Evolutionary conservation across 495 filamentous ascomycete genomes (phyloP).

Genomic region (Letharia lupina): DNA sequence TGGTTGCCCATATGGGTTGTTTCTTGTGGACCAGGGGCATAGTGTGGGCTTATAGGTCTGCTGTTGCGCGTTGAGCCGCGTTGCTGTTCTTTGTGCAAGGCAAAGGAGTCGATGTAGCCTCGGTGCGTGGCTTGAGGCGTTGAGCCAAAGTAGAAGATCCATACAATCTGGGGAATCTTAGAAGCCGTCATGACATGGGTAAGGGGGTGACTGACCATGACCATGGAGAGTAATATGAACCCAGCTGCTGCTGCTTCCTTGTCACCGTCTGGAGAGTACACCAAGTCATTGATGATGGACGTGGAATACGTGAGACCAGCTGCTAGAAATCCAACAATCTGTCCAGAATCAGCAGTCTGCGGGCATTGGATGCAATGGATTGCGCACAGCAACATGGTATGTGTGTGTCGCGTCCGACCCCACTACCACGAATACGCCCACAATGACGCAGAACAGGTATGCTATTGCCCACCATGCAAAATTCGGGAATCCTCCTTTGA

Average conservation of each 20-base stretch:
- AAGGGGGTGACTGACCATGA: conserved; percentile 51
- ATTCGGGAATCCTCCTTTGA: conserved; percentile 56
- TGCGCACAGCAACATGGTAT: conserved; percentile 77
- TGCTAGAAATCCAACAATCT: conserved; percentile 78
- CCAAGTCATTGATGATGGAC: conserved; percentile 69
- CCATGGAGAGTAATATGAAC: conserved; percentile 92
- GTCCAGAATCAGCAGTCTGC: conserved; percentile 27
- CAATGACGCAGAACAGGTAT: conserved; percentile 74
- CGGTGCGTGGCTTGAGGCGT: conserved; percentile 80
- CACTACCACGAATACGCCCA: conserved; percentile 70
- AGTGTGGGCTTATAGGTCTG: conserved; percentile 40
- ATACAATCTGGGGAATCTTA: conserved; percentile 62
- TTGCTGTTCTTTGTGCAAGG: conserved; percentile 72
- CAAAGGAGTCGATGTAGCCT: conserved; percentile 91
- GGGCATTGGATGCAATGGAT: not conserved
- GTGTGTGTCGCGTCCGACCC: conserved; percentile 73
- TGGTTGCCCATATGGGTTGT: conserved; percentile 63
- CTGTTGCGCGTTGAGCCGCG: conserved; percentile 56
- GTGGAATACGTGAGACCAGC: conserved; percentile 76
- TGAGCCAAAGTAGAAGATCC: conserved; percentile 98
- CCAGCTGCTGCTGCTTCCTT: conserved; percentile 85
- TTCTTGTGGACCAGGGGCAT: conserved; percentile 48
- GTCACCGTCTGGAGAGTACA: conserved; percentile 61
- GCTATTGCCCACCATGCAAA: conserved; percentile 86
- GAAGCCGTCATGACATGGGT: not conserved